Evolutionary conservation across 306 rosid species (phyloP).

Genomic region (Malus asiatica): DNA sequence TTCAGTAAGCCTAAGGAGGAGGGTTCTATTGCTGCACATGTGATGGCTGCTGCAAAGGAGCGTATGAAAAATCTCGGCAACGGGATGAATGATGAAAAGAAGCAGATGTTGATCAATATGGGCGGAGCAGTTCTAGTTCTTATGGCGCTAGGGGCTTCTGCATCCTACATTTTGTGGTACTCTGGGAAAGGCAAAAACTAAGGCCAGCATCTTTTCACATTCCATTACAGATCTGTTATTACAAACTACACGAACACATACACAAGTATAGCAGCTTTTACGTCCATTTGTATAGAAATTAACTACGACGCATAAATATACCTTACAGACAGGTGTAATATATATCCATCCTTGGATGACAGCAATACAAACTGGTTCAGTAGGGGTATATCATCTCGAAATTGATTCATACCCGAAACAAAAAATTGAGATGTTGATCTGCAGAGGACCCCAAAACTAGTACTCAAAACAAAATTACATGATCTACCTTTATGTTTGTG

Average conservation of each 20-base stretch:
- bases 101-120: slow-evolving; percentile 24
- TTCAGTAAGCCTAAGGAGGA: slow-evolving; percentile 1
- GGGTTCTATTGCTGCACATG: not conserved
- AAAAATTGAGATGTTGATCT: not conserved
- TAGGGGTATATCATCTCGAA: too few species aligned
- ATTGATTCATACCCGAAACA: not conserved
- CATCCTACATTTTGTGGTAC: slow-evolving; percentile 24
- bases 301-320: not conserved
- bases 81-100: slow-evolving; percentile 32
- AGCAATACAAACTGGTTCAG: too few species aligned
- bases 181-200: slow-evolving; percentile 13
- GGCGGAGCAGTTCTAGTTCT: slow-evolving; percentile 49
- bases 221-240: not conserved
- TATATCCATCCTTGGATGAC: not conserved
- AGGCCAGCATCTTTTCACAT: not conserved
- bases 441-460: not conserved
- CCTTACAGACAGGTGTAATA: not conserved
- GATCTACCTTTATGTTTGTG: not conserved
- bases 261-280: not conserved
- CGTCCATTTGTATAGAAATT: not conserved
- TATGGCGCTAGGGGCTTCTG: slow-evolving; percentile 44
- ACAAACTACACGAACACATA: not conserved
- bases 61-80: slow-evolving; percentile 15
- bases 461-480: not conserved
- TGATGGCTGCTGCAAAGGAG: slow-evolving; percentile 11